A percentile compares a stretch with the other conserved stretches of the same genome.
phyloP scores from a whole-genome alignment of 139 green algal genomes.

The Volvox africanus region DNA sequence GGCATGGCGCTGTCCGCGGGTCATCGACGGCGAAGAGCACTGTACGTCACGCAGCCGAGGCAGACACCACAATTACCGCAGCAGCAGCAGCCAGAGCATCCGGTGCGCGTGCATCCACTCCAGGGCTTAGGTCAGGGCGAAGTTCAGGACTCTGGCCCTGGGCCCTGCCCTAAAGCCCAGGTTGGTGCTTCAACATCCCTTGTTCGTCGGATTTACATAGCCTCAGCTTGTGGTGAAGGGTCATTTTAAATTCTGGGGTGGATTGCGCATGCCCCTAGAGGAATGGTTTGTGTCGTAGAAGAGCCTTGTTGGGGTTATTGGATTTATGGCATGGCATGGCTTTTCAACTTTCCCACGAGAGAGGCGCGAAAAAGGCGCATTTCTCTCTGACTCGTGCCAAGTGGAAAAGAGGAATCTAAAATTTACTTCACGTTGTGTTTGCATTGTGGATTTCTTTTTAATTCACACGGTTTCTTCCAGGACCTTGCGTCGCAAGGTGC shows the following conservation, averaged over 20 bases:
- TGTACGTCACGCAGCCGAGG: slow-evolving; percentile 14
- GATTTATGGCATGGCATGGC: neutral
- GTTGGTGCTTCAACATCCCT: neutral
- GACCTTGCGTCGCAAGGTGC: neutral
- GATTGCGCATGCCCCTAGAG: neutral
- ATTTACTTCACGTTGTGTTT: too few species aligned
- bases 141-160: neutral
- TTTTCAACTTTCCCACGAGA: neutral
- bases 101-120: neutral
- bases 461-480: too few species aligned
- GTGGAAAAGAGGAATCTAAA: neutral
- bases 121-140: neutral
- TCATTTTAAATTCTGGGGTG: neutral
- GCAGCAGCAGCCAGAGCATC: neutral
- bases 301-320: neutral
- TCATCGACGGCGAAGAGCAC: slow-evolving; percentile 7
- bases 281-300: neutral
- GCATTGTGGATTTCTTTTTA: neutral
- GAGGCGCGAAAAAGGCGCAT: too few species aligned
- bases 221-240: neutral
- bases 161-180: neutral
- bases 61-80: neutral
- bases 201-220: neutral
- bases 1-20: neutral
- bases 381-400: neutral